Conservation (phyloP, 129 eudicot species). For the Smallanthus sonchifolius region DNA sequence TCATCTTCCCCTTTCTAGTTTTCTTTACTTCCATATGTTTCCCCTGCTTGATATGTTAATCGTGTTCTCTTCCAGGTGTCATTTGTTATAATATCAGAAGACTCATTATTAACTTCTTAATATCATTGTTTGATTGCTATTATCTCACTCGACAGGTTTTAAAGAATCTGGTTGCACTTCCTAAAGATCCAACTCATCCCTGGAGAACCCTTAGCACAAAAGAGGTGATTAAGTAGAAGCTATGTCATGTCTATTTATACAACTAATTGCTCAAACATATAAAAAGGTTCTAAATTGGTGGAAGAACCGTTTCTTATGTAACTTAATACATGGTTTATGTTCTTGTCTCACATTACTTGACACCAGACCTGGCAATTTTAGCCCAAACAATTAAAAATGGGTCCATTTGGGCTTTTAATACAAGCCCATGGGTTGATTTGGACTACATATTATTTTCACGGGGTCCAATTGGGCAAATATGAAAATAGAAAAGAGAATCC, state of each 20-base stretch:
- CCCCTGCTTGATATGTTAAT: neutral
- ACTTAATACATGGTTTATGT: neutral
- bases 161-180: constrained; percentile 71
- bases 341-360: constrained; percentile 2
- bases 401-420: no score
- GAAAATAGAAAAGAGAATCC: no score
- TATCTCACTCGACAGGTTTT: constrained; percentile 51
- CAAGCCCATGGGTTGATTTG: no score
- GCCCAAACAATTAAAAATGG: no score
- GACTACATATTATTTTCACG: no score
- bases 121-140: constrained; percentile 12
- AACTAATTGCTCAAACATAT: neutral
- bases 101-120: neutral
- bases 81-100: constrained; percentile 1
- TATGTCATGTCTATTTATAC: constrained; percentile 7
- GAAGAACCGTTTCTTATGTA: neutral
- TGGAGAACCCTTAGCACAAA: constrained; percentile 86
- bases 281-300: neutral
- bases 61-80: neutral
- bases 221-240: constrained; percentile 53
- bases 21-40: neutral
- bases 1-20: constrained; percentile 3
- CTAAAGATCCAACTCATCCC: constrained; percentile 50
- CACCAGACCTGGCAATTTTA: no score
- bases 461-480: no score